phyloP scores from a whole-genome alignment of 2,329 filamentous ascomycete species.

The Sporothrix globosa region DNA sequence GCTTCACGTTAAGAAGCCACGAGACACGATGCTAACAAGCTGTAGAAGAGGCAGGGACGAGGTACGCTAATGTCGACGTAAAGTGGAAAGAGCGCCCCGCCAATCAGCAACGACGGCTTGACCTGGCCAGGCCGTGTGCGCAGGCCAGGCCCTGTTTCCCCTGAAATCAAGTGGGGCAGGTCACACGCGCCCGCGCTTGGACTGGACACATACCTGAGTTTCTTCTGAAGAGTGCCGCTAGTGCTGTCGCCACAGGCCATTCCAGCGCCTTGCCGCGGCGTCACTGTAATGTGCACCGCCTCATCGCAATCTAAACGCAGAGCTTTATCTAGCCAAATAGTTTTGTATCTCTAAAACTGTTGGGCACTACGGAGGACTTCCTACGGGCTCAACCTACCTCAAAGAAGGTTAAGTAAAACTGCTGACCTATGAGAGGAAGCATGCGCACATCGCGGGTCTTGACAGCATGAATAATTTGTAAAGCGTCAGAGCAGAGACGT shows the following conservation, averaged over 20 bases:
- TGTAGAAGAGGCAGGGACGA: neutral
- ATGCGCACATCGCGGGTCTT: too few relatives aligned
- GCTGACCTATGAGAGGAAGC: too few relatives aligned
- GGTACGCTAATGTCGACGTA: neutral
- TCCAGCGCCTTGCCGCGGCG: neutral
- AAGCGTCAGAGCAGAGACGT: too few relatives aligned
- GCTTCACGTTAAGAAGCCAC: slow-evolving; percentile 14
- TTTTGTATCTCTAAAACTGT: too few relatives aligned
- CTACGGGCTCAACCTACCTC: too few relatives aligned
- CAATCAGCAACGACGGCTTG: slow-evolving; percentile 29
- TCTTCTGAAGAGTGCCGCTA: neutral
- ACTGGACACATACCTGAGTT: too few relatives aligned
- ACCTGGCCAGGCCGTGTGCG: neutral
- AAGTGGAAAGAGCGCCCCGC: slow-evolving; percentile 24
- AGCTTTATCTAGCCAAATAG: slow-evolving; percentile 1
- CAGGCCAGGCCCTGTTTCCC: slow-evolving; percentile 7
- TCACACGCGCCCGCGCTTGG: neutral
- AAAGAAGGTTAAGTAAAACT: too few relatives aligned
- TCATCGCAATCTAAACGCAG: slow-evolving; percentile 20
- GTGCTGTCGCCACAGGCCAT: slow-evolving; percentile 7
- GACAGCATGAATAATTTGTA: too few relatives aligned
- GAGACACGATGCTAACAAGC: slow-evolving; percentile 6
- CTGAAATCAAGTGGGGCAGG: slow-evolving; percentile 17
- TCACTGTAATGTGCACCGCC: slow-evolving; percentile 2
- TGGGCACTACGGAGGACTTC: too few relatives aligned